Evolutionary conservation across 306 rosid genomes (phyloP), one percentile per base, ranked within the genome.

Genomic region (Glycine soja): DNA sequence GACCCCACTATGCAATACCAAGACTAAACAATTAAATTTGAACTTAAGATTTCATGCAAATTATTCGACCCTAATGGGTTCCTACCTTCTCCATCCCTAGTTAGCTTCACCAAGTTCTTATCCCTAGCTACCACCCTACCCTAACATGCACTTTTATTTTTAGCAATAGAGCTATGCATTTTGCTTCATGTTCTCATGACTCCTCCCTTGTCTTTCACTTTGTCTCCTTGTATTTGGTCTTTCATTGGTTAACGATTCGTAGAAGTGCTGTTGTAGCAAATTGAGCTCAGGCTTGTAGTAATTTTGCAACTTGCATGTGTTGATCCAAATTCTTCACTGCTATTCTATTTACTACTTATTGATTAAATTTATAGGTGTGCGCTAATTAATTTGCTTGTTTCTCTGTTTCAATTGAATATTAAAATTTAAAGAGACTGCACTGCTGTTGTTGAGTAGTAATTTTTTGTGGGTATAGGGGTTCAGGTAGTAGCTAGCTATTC

Each of bases 1-100:
- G 96, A 92, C 74, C 82, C 91, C 12, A 13, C 72, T 36, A 0
- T 30, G 3, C 38, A n/a, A 12, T 73, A 16, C 54, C 8, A 58
- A 75, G 1, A 54, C 76, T 24, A 24, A 24, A 24, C 40, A 36
- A 36, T 36, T 4, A 36, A 36, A 4, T 38, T 38, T 38, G 43
- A 38, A 38, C 6, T 4, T 38, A 5, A 38, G 1, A 38, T 38
- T 4, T 5, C 43, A 38, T 38, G 43, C 43, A 4, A 4, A 38
- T 38, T 24, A 24, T 24, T 24, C 30, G 30, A 24, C 30, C 30
- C 30, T 24, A 24, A 24, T 24, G 30, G 30, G 30, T 24, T 24
- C 30, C 10, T 30, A 32, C 8, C 43, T 61, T 30, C 8, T 61
- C 30, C 30, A 24, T 24, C 5, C 38, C 16, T 5, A 11, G 4